Evolutionary conservation across 768 basidiomycete species (phyloP), one percentile per base, ranked within the genome.

Genomic region (Chlorophyllum brunneum): DNA sequence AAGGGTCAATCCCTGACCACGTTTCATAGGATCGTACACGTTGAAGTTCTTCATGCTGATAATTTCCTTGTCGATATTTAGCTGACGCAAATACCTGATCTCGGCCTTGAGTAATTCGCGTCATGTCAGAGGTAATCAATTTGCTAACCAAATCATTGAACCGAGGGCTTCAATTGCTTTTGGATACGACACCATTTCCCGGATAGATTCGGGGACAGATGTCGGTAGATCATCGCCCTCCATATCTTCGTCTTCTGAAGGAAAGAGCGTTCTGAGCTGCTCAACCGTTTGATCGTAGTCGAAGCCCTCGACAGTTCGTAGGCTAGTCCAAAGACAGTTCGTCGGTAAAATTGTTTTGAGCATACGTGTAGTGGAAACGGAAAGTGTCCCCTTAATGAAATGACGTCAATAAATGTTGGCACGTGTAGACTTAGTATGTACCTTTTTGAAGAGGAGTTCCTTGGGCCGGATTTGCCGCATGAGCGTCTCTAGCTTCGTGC

Each of bases 11-110:
- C 85, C 89, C 63, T 85, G 77, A n/a, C 93, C 94, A 55, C 79
- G 78, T 64, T 88, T 86, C 82, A 98, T 92, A 0, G 97, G 97
- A 67, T 98, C 93, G 63, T 95, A 97, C 33, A 97, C 77, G 59
- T 98, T 95, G 78, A 99, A 99, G 64, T 98, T 98, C 71, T 84
- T 88, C 87, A 97, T 94, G 49, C 85, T 90, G 61, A 99, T 67
- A 50, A 99, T 83, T 57, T 98, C 95, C 63, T 92, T 89, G 71
- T 95, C 95, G 56, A 98, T 92, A 63, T 98, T 98, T 34, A 99
- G 78, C 55, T 92, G 90, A 31, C 88, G 84, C 11, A 98, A 80
- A 64, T 93, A 93, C 82, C 86, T 31, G 20, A 47, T 20, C 9
- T 42, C 46, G 42, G 33, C 24, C 22, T 41, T 52, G 30, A 68